A percentile compares a stretch with the other conserved stretches of the same genome.
Conservation (phyloP, 2,329 filamentous ascomycete species). For the Curvularia sp. region DNA sequence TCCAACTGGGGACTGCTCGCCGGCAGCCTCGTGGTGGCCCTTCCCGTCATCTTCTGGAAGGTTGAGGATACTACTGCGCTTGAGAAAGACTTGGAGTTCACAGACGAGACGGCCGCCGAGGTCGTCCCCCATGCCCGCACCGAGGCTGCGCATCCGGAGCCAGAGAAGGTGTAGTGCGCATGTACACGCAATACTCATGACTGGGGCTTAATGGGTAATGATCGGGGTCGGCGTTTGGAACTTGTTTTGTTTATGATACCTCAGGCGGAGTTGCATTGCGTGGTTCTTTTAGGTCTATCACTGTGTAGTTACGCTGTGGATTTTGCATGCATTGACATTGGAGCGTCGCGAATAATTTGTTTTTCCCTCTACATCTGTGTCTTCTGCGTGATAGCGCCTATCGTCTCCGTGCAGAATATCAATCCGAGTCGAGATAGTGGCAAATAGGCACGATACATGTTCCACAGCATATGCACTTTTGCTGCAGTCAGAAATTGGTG, state of each 20-base stretch:
- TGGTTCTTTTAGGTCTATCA: conserved; percentile 30
- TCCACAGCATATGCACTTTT: neutral
- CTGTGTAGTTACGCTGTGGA: conserved; percentile 30
- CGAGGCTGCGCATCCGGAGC: conserved; percentile 21
- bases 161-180: conserved; percentile 39
- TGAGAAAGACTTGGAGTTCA: conserved; percentile 83
- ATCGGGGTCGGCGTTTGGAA: conserved; percentile 17
- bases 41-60: conserved; percentile 78
- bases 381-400: conserved; percentile 29
- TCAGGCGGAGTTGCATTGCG: conserved; percentile 18
- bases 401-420: conserved; percentile 21
- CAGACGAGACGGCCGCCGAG: conserved; percentile 80
- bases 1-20: conserved; percentile 78
- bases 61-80: conserved; percentile 82
- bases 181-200: conserved; percentile 13
- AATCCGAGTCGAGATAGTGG: conserved; percentile 1
- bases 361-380: neutral
- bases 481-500: conserved; percentile 5
- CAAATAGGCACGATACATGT: neutral
- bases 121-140: conserved; percentile 55
- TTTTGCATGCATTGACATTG: conserved; percentile 19
- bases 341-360: conserved; percentile 16
- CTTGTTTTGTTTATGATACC: conserved; percentile 31
- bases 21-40: conserved; percentile 76
- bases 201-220: conserved; percentile 16